These are phyloP conservation scores for Cadophora gregata DNA, from an alignment of 2,329 filamentous ascomycete species.

Conservation along the genomic window DNA sequence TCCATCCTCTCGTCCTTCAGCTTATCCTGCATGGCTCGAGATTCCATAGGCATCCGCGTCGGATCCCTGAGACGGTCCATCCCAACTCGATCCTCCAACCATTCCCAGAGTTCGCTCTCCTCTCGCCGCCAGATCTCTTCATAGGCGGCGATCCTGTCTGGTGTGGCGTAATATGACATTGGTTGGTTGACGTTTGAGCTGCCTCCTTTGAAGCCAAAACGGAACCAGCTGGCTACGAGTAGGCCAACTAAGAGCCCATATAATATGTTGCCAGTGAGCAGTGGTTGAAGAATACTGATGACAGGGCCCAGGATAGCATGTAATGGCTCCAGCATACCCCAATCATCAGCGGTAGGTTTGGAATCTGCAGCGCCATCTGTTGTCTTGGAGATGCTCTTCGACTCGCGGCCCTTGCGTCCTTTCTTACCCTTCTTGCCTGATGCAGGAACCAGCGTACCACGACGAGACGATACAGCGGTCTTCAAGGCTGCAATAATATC, in stretches of 20 bases:
- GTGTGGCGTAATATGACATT: conserved; percentile 49
- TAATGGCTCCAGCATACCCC: conserved; percentile 84
- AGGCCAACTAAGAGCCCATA: conserved; percentile 77
- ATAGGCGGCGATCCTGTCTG: conserved; percentile 80
- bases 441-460: conserved; percentile 54
- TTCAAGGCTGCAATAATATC: conserved; percentile 79
- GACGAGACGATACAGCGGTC: conserved; percentile 71
- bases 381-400: conserved; percentile 51
- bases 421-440: conserved; percentile 62
- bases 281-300: conserved; percentile 69
- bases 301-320: conserved; percentile 73
- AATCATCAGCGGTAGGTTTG: conserved; percentile 55
- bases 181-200: conserved; percentile 47
- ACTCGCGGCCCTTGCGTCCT: conserved; percentile 51
- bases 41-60: conserved; percentile 39
- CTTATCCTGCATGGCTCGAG: conserved; percentile 35
- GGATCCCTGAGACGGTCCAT: conserved; percentile 78
- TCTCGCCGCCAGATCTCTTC: conserved; percentile 75
- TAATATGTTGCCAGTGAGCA: conserved; percentile 79
- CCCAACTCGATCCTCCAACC: conserved; percentile 43
- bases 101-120: conserved; percentile 46
- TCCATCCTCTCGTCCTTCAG: conserved; percentile 41
- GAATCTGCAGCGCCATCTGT: conserved; percentile 44
- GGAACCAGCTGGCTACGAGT: conserved; percentile 76
- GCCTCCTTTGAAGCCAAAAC: conserved; percentile 56